phyloP scores from a whole-genome alignment of 2,329 filamentous ascomycete genomes.

The Lachnellula subtilissima region DNA sequence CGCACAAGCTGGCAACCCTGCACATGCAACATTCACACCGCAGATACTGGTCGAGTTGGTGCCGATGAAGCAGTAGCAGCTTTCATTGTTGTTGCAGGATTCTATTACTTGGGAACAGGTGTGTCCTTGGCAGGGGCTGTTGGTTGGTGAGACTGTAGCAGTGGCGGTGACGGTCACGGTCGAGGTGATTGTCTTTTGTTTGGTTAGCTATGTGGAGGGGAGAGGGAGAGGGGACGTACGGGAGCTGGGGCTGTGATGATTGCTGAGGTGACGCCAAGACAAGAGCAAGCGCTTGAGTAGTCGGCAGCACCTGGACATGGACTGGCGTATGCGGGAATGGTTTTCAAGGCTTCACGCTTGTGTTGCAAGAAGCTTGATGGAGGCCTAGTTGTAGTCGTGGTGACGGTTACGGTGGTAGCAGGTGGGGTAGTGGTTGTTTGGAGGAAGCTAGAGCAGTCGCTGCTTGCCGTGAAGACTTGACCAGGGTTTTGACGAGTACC shows the following conservation, averaged over 20 bases:
- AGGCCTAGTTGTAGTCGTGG: slow-evolving; percentile 6
- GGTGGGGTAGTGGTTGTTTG: slow-evolving; percentile 6
- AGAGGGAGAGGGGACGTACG: slow-evolving; percentile 6
- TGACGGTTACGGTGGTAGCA: slow-evolving; percentile 5
- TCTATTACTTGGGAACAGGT: slow-evolving; percentile 17
- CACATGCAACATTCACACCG: slow-evolving; percentile 19
- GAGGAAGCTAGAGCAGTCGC: slow-evolving; percentile 19
- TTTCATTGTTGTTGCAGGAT: slow-evolving; percentile 10
- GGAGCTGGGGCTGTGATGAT: slow-evolving; percentile 12
- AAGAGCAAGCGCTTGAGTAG: slow-evolving; percentile 26
- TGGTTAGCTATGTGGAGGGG: neutral
- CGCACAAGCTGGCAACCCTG: slow-evolving; percentile 13
- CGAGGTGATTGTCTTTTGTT: slow-evolving; percentile 10
- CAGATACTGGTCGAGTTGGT: slow-evolving; percentile 16
- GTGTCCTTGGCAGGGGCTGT: slow-evolving; percentile 8
- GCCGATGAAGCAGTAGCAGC: slow-evolving; percentile 22
- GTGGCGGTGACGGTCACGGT: slow-evolving; percentile 13
- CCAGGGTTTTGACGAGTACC: slow-evolving; percentile 13
- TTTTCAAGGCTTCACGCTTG: slow-evolving; percentile 1
- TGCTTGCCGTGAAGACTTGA: slow-evolving; percentile 9
- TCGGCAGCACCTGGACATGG: slow-evolving; percentile 14
- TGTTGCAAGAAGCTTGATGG: neutral
- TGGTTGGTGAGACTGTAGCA: slow-evolving; percentile 8
- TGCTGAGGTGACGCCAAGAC: slow-evolving; percentile 16
- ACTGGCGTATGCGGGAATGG: slow-evolving; percentile 24